Conservation (phyloP, 768 basidiomycete genomes). For the Agaricus subrufescens region DNA sequence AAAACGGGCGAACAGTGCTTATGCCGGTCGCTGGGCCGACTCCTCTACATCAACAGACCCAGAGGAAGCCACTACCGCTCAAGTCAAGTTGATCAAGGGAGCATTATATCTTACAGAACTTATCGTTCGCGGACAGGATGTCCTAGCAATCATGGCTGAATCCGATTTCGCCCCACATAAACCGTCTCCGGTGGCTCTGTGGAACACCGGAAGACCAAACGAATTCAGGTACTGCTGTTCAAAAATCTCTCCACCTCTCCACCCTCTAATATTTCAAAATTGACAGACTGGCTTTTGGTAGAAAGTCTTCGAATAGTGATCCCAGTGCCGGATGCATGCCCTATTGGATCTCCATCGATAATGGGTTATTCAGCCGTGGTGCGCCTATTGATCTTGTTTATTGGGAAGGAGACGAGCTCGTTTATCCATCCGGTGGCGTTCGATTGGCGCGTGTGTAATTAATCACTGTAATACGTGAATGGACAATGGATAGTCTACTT, state of each 20-base stretch:
- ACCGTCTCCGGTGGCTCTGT: conserved; percentile 22
- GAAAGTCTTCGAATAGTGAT: conserved; percentile 20
- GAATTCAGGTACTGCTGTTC: conserved; percentile 29
- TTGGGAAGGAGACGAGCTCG: conserved; percentile 26
- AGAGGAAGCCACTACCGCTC: conserved; percentile 11
- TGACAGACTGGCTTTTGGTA: conserved; percentile 23
- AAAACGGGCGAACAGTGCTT: conserved; percentile 18
- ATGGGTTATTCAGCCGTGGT: conserved; percentile 20
- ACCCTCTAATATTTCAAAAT: neutral
- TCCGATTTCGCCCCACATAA: conserved; percentile 8
- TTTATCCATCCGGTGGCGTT: conserved; percentile 32
- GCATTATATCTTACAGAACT: conserved; percentile 27
- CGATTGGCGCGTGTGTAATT: conserved; percentile 12
- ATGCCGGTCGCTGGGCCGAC: conserved; percentile 31
- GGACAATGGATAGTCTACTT: too few relatives aligned
- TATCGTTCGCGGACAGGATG: conserved; percentile 27
- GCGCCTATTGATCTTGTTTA: conserved; percentile 31
- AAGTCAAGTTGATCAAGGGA: conserved; percentile 26
- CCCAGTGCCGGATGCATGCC: conserved; percentile 27
- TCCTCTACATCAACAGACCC: conserved; percentile 14
- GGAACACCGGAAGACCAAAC: conserved; percentile 31
- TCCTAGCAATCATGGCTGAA: conserved; percentile 27
- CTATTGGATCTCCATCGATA: conserved; percentile 30
- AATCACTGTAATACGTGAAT: neutral
- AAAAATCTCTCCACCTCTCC: neutral